Conservation (phyloP, 768 basidiomycete species). For the Serpula lacrymans region DNA sequence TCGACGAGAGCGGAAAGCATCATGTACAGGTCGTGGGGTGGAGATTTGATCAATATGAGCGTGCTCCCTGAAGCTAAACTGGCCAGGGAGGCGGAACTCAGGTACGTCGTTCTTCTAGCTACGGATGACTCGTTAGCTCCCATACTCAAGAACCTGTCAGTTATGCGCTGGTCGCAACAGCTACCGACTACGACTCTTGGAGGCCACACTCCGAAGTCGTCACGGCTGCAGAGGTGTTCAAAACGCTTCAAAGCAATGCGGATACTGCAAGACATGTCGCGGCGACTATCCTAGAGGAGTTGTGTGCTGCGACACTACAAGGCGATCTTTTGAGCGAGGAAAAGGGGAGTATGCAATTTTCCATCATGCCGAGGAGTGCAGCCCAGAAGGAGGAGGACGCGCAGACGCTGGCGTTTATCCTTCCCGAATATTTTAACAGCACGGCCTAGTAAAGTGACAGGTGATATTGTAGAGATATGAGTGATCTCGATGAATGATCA, state of each 20-base stretch:
- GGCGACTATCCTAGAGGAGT: slow-evolving; percentile 62
- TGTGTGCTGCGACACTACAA: slow-evolving; percentile 55
- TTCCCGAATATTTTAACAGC: slow-evolving; percentile 72
- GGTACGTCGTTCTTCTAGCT: slow-evolving; percentile 45
- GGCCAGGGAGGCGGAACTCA: slow-evolving; percentile 91
- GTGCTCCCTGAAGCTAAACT: slow-evolving; percentile 96
- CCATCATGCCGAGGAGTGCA: slow-evolving; percentile 72
- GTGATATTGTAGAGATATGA: too few species aligned
- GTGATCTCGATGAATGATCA: too few species aligned
- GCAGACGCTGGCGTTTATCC: slow-evolving; percentile 68
- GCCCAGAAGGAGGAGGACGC: slow-evolving; percentile 56
- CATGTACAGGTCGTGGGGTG: slow-evolving; percentile 93
- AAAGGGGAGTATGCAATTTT: slow-evolving; percentile 78
- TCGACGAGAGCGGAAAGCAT: slow-evolving; percentile 95
- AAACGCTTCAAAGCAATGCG: slow-evolving; percentile 84
- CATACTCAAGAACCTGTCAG: slow-evolving; percentile 36
- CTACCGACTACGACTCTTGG: slow-evolving; percentile 98
- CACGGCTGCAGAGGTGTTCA: slow-evolving; percentile 88
- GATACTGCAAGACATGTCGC: slow-evolving; percentile 79
- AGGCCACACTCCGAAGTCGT: slow-evolving; percentile 75
- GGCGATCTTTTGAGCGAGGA: slow-evolving; percentile 63
- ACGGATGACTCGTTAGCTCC: background rate
- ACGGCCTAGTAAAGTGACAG: too few species aligned
- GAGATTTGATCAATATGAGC: slow-evolving; percentile 96
- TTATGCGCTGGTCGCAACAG: slow-evolving; percentile 86